These are phyloP conservation scores for Pythium insidiosum DNA, from an alignment of 352 stramenopile species.

Conservation along the genomic window DNA sequence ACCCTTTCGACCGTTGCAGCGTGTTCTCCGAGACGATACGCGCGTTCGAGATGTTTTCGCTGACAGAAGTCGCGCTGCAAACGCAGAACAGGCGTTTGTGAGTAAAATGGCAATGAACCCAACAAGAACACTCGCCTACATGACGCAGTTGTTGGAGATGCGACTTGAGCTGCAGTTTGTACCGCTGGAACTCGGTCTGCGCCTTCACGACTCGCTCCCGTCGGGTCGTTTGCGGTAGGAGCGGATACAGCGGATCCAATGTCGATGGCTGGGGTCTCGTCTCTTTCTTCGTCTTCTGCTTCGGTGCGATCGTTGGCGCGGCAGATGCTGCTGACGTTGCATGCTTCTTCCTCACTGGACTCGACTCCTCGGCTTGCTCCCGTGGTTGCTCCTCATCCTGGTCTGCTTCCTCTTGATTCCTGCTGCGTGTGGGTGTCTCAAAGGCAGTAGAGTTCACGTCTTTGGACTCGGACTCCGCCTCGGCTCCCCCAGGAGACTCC, in stretches of 20 bases:
- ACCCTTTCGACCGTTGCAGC: constrained; percentile 54
- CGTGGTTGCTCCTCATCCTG: constrained; percentile 3
- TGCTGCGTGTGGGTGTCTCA: too few relatives aligned
- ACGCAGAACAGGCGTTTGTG: too few relatives aligned
- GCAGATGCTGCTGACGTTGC: too few relatives aligned
- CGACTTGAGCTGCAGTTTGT: constrained; percentile 62
- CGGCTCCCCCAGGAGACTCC: constrained; percentile 17
- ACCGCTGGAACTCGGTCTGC: constrained; percentile 46
- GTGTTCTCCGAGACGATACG: constrained; percentile 55
- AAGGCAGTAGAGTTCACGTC: too few relatives aligned
- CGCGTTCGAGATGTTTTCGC: constrained; percentile 47
- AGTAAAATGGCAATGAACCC: too few relatives aligned
- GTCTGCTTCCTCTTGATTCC: constrained; percentile 18
- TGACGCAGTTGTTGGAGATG: constrained; percentile 52
- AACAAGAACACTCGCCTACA: constrained; percentile 8
- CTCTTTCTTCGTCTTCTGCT: background rate
- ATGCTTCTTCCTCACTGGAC: constrained; percentile 29
- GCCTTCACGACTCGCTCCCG: constrained; percentile 18
- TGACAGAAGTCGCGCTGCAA: constrained; percentile 44
- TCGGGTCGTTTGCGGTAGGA: constrained; percentile 23
- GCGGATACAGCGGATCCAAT: constrained; percentile 31
- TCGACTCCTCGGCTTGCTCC: constrained; percentile 3
- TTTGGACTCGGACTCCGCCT: constrained; percentile 7
- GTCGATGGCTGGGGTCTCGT: too few relatives aligned
- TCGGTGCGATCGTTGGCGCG: constrained; percentile 5